phyloP scores from a whole-genome alignment of 2,329 filamentous ascomycete genomes.

The Penicillium concentricum region DNA sequence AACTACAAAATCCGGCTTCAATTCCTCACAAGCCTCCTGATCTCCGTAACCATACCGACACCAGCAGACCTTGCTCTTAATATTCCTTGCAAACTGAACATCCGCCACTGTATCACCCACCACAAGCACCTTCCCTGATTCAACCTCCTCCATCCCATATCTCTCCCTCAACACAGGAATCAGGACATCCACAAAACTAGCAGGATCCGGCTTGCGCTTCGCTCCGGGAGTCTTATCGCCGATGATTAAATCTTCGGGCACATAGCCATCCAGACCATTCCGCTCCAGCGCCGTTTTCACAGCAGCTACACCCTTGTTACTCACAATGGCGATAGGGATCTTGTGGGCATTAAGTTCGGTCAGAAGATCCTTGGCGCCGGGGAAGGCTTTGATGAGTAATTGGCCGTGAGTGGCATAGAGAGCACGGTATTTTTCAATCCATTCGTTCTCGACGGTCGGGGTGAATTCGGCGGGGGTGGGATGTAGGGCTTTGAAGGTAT shows the following conservation, averaged over 20 bases:
- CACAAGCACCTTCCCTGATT: slow-evolving; percentile 4
- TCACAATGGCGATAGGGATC: slow-evolving; percentile 24
- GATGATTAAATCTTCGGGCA: slow-evolving; percentile 14
- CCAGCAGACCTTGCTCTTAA: slow-evolving; percentile 14
- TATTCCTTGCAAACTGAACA: slow-evolving; percentile 15
- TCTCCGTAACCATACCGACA: slow-evolving; percentile 19
- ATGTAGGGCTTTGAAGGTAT: slow-evolving; percentile 13
- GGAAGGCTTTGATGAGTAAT: slow-evolving; percentile 19
- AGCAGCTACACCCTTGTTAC: slow-evolving; percentile 24
- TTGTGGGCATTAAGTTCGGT: slow-evolving; percentile 4
- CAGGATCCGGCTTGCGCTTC: slow-evolving; percentile 16
- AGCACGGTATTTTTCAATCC: slow-evolving; percentile 21
- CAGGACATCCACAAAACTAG: slow-evolving; percentile 17
- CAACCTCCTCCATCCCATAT: slow-evolving; percentile 3
- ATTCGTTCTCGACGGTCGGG: slow-evolving; percentile 14
- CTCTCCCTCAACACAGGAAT: slow-evolving; percentile 10
- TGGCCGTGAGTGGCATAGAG: slow-evolving; percentile 24
- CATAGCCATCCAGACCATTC: slow-evolving; percentile 5
- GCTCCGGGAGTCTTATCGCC: slow-evolving; percentile 18
- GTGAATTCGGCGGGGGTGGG: slow-evolving; percentile 4
- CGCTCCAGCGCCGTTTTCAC: slow-evolving; percentile 16
- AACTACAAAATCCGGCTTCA: slow-evolving; percentile 10
- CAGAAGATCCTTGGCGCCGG: slow-evolving; percentile 16
- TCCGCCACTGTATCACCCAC: slow-evolving; percentile 20
- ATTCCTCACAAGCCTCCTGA: slow-evolving; percentile 2